Percentiles rank a stretch among this genome's conserved stretches.
Evolutionary conservation across 2,329 filamentous ascomycete genomes (phyloP).

Genomic region (Pseudogymnoascus sp.): DNA sequence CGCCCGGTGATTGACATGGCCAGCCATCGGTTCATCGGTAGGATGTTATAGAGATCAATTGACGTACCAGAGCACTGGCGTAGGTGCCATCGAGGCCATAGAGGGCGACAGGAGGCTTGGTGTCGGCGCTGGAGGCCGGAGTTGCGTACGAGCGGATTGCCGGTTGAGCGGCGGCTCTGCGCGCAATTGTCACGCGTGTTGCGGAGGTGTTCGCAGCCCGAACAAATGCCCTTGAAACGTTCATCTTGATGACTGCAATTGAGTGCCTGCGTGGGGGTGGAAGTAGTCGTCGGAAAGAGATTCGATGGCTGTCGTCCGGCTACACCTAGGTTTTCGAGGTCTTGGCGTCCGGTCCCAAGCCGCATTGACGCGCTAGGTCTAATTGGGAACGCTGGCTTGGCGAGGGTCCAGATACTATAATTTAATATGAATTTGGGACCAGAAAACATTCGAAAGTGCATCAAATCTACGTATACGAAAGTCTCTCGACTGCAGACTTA

Average conservation of each 20-base stretch:
- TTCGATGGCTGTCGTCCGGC: conserved; percentile 12
- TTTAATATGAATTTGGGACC: not conserved
- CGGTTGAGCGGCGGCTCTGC: conserved; percentile 46
- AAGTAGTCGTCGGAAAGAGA: conserved; percentile 11
- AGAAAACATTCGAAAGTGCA: not conserved
- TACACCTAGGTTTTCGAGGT: conserved; percentile 15
- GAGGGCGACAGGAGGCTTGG: conserved; percentile 81
- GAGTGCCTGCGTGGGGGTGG: conserved; percentile 18
- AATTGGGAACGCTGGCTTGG: not conserved
- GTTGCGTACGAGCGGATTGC: conserved; percentile 69
- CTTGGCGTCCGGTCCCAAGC: conserved; percentile 8
- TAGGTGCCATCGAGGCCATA: conserved; percentile 98
- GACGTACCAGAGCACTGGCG: conserved; percentile 90
- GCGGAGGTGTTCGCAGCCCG: conserved; percentile 25
- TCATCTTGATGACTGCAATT: conserved; percentile 28
- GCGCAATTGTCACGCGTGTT: conserved; percentile 23
- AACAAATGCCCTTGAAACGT: conserved; percentile 27
- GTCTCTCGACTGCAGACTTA: not conserved
- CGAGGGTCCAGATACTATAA: not conserved
- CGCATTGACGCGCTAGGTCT: not conserved
- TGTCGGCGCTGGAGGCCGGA: conserved; percentile 46
- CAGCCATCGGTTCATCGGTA: not conserved
- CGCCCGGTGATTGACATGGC: not conserved
- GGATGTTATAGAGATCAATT: conserved; percentile 1
- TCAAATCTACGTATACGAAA: too few relatives aligned